Evolutionary conservation across 2,329 filamentous ascomycete species (phyloP), one percentile per base, ranked within the genome.

Genomic region (Hymenoscyphus fructigenus): DNA sequence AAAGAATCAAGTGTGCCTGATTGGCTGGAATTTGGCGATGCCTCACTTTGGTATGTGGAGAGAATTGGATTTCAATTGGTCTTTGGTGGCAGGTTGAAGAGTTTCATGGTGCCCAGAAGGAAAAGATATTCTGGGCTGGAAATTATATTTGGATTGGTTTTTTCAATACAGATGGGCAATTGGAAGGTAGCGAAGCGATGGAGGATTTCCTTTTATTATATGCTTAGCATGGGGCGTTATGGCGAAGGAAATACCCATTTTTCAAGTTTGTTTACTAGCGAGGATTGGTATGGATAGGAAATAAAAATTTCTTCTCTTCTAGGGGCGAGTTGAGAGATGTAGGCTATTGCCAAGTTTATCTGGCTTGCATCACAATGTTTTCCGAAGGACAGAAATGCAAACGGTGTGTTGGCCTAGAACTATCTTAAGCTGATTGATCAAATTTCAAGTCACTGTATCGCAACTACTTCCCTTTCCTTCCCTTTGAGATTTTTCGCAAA

Each of bases 171-270:
- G 44, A 23, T 1, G 44, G 15, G 15, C 41, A n/a, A 44, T 36
- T 14, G 34, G 34, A 36, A 36, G 34, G 14, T 36, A 36, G 10
- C 34, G 34, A 15, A 3, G 34, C 29, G 17, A 20, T 5, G 2
- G 41, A 47, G 41, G 41, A 4, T n/a, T 47, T 47, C 41, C 14
- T 36, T 36, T 36, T 12, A 36, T 36, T 36, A 36, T 36, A 14
- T 36, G 34, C 2, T 3, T 47, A 20, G 5, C 20, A 26, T 50
- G n/a, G 17, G 44, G 44, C 44, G 44, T 50, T 50, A 26, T 50
- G 44, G 44, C 44, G 44, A 50, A 50, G 44, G 44, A 50, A 50
- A 50, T 50, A 50, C 44, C 44, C 44, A 50, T 26, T 23, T 50
- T 36, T 50, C 10, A 20, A 50, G 44, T 50, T 50, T 50, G 20